A percentile compares a stretch with the other conserved stretches of the same genome.
phyloP scores from a whole-genome alignment of 129 eudicot species.

The Lonicera japonica region DNA sequence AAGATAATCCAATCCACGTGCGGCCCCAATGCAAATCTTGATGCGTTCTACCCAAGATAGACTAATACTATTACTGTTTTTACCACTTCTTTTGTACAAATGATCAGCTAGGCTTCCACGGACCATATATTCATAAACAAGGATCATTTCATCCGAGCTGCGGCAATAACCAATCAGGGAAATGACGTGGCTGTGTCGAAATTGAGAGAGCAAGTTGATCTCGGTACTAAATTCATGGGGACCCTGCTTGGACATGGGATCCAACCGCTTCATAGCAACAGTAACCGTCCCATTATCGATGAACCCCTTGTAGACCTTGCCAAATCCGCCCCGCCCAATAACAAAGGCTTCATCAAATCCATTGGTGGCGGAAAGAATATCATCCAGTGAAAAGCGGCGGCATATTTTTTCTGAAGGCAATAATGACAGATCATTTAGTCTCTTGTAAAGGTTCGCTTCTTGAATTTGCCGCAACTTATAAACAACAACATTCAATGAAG shows the following conservation, averaged over 20 bases:
- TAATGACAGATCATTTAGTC: not conserved
- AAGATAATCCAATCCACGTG: constrained; percentile 25
- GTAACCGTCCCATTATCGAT: not conserved
- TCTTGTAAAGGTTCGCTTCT: constrained; percentile 7
- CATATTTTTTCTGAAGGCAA: constrained; percentile 7
- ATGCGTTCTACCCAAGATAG: constrained; percentile 25
- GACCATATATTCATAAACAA: constrained; percentile 29
- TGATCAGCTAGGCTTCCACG: constrained; percentile 28
- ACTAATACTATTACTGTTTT: too few relatives aligned
- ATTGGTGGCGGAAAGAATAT: constrained; percentile 18
- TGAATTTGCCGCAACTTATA: constrained; percentile 12
- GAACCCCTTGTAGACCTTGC: constrained; percentile 31
- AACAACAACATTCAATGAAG: constrained; percentile 7
- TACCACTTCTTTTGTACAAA: constrained; percentile 10
- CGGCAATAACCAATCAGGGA: constrained; percentile 33
- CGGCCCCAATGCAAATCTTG: constrained; percentile 28
- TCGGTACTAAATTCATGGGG: constrained; percentile 20
- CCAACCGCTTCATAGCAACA: constrained; percentile 26
- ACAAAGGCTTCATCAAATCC: constrained; percentile 14
- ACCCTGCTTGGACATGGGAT: constrained; percentile 23
- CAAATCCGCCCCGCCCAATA: constrained; percentile 35
- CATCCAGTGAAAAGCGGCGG: constrained; percentile 16
- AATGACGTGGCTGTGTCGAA: constrained; percentile 30
- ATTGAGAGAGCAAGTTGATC: constrained; percentile 24
- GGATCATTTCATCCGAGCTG: constrained; percentile 29